phyloP scores from a whole-genome alignment of 108 stramenopile species.

The Schizochytrium sp. region DNA sequence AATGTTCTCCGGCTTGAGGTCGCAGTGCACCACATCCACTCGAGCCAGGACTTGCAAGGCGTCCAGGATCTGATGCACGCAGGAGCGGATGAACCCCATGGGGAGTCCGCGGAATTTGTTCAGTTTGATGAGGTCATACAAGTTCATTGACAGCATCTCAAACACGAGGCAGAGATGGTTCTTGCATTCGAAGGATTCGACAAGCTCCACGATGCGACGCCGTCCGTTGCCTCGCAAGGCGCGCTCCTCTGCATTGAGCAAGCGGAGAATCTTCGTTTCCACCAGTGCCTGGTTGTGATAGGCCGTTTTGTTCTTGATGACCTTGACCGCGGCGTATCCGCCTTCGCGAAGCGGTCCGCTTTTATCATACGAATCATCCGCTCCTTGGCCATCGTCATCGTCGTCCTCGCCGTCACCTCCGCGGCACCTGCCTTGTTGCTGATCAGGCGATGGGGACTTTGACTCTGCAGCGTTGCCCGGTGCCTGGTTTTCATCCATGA shows the following conservation, averaged over 20 bases:
- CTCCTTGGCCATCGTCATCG: no score
- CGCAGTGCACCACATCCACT: constrained; percentile 81
- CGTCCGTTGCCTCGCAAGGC: not conserved
- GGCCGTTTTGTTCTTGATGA: constrained; percentile 91
- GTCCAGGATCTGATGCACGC: constrained; percentile 56
- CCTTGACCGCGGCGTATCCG: constrained; percentile 70
- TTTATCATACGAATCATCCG: no score
- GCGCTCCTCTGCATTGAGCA: constrained; percentile 2
- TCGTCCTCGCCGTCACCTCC: no score
- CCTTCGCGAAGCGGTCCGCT: not conserved
- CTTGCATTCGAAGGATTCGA: constrained; percentile 73
- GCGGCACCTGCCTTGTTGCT: no score
- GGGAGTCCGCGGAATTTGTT: constrained; percentile 90
- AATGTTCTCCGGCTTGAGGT: constrained; percentile 97
- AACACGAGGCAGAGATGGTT: constrained; percentile 88
- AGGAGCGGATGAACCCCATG: constrained; percentile 57
- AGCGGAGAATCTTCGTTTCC: constrained; percentile 64
- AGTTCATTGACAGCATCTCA: constrained; percentile 77
- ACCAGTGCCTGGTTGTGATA: constrained; percentile 83
- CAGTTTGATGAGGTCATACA: constrained; percentile 85
- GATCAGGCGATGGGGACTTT: no score
- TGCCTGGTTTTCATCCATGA: no score
- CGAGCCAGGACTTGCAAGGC: constrained; percentile 57
- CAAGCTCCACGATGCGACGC: constrained; percentile 62
- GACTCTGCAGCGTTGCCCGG: no score